Base-by-base conservation (phyloP, 2,329 filamentous ascomycete species). In the Exophiala viscosa region DNA sequence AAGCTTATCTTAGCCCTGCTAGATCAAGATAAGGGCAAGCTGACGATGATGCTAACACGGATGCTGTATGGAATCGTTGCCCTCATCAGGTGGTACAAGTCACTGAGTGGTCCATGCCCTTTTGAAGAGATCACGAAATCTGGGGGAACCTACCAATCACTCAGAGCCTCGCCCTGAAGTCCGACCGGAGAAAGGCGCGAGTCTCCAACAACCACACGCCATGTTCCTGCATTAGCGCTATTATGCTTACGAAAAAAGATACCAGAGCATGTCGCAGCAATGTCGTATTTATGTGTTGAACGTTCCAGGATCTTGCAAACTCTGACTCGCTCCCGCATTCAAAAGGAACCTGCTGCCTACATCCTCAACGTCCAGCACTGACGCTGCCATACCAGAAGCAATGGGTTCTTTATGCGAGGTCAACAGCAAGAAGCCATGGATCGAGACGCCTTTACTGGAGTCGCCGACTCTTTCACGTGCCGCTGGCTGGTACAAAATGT, bases 31-130 rank as follows among this genome's bases (percentile, higher is more conserved):
- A 28, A 28, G 23, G 23, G 8, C 8, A 7, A 28, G 23, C 5
- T 28, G 5, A 28, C 23, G 23, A 28, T 28, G 23, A 28, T 28
- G 23, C 23, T 5, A 5, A 28, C 23, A 28, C 8, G 23, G 23
- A 28, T 28, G 23, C n/a, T 28, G 23, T 28, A 28, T 28, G 23
- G 23, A 28, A 28, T 28, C 5, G 23, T 28, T 28, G 23, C 8
- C 23, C 23, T 28, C 5, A 28, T 28, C 23, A 28, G 23, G 23
- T 28, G 23, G 23, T 28, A 28, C 23, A 28, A 28, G 23, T 28
- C 23, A 28, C 23, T 28, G 23, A 15, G 65, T 84, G 47, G 84
- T 84, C 63, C 80, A 79, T 50, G 69, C 73, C 55, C 63, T 9
- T 50, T 15, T 57, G 49, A 46, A 18, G 17, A 11, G 32, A n/a